Percentiles rank a stretch among this genome's conserved stretches.
Conservation (phyloP, 2,329 filamentous ascomycete genomes). For the Penicillium hesseltinei region DNA sequence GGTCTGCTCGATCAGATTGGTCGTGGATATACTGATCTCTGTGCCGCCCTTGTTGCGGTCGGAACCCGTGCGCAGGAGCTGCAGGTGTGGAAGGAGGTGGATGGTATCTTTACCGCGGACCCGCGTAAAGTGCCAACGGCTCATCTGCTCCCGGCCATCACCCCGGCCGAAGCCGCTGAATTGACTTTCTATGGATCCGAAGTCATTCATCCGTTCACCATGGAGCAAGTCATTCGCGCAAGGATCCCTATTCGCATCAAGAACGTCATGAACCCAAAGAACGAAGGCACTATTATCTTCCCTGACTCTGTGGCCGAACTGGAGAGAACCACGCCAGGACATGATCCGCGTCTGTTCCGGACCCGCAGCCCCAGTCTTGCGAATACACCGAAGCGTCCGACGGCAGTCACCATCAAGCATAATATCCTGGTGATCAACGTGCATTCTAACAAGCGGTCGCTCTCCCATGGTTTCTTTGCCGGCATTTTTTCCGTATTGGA, state of each 20-base stretch:
- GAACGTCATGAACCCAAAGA: constrained; percentile 66
- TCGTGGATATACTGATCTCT: constrained; percentile 94
- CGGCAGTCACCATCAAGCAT: constrained; percentile 95
- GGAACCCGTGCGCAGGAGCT: constrained; percentile 83
- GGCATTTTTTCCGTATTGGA: constrained; percentile 91
- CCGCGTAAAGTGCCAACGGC: constrained; percentile 89
- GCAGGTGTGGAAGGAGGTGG: constrained; percentile 98
- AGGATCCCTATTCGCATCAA: constrained; percentile 67
- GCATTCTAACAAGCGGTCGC: constrained; percentile 93
- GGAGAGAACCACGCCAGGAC: constrained; percentile 50
- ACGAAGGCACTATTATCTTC: constrained; percentile 64
- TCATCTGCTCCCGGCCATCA: constrained; percentile 82
- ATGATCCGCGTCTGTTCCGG: constrained; percentile 56
- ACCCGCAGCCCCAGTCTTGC: constrained; percentile 49
- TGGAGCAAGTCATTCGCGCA: constrained; percentile 80
- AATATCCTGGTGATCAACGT: constrained; percentile 97
- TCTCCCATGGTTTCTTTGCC: constrained; percentile 94
- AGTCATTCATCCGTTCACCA: constrained; percentile 97
- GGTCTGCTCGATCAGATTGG: constrained; percentile 89
- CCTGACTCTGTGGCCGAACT: constrained; percentile 65
- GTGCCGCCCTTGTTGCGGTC: constrained; percentile 86
- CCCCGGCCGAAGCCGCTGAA: constrained; percentile 91
- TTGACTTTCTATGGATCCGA: constrained; percentile 93
- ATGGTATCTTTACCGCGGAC: constrained; percentile 87
- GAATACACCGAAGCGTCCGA: constrained; percentile 68